These are phyloP conservation scores for Suhomyces chickasaworum DNA, from an alignment of 1,139 yeast genomes.

Conservation along the genomic window DNA sequence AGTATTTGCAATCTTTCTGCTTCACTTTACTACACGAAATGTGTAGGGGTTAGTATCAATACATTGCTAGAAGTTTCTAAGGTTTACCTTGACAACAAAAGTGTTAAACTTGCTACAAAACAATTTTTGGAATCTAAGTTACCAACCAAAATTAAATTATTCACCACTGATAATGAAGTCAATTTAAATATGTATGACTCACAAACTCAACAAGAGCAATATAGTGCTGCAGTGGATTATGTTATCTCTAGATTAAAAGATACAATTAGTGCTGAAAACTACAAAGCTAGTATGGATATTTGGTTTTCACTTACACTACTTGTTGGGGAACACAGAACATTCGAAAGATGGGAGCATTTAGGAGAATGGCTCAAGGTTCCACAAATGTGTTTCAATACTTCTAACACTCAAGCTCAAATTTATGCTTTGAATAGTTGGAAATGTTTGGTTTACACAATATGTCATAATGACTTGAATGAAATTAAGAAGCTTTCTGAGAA, in stretches of 20 bases:
- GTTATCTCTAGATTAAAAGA: constrained; percentile 29
- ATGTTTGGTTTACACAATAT: constrained; percentile 38
- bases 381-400: constrained; percentile 31
- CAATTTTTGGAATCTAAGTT: constrained; percentile 27
- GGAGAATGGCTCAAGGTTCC: constrained; percentile 40
- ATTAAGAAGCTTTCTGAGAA: constrained; percentile 23
- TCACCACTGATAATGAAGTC: constrained; percentile 16
- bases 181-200: constrained; percentile 12
- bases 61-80: constrained; percentile 42
- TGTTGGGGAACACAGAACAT: constrained; percentile 26
- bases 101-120: constrained; percentile 28
- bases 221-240: constrained; percentile 24
- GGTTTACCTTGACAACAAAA: constrained; percentile 32
- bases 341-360: constrained; percentile 38
- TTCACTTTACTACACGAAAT: constrained; percentile 33
- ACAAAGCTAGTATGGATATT: constrained; percentile 42
- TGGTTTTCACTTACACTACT: constrained; percentile 46
- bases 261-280: constrained; percentile 29
- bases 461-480: constrained; percentile 35
- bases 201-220: constrained; percentile 5
- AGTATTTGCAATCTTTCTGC: constrained; percentile 33
- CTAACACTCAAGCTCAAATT: constrained; percentile 28
- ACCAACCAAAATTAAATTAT: constrained; percentile 22
- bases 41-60: constrained; percentile 28
- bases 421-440: constrained; percentile 42